Evolutionary conservation across 257 asterid genomes (phyloP).

Genomic region (Solanum dulcamara): DNA sequence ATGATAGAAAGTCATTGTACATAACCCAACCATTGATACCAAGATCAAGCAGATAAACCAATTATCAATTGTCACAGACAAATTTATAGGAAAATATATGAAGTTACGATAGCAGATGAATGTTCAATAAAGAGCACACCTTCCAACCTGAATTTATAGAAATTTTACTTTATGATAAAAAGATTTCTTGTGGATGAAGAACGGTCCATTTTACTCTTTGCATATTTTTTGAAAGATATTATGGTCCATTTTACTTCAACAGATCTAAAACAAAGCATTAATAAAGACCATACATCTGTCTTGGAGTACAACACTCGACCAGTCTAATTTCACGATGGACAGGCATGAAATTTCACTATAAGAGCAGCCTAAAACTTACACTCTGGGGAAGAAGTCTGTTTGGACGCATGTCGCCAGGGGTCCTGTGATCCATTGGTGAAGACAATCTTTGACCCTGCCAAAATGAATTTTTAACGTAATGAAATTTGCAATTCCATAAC

Average conservation of each 20-base stretch:
- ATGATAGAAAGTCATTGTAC: background rate
- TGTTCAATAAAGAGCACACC: background rate
- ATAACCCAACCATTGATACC: background rate
- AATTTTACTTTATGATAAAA: background rate
- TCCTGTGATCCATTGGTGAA: conserved; percentile 97
- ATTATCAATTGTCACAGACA: background rate
- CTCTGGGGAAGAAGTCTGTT: conserved; percentile 70
- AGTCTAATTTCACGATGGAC: background rate
- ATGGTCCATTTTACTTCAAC: background rate
- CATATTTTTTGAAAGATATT: background rate
- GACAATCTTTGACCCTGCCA: conserved; percentile 77
- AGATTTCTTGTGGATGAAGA: background rate
- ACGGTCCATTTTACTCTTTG: background rate
- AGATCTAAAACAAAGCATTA: background rate
- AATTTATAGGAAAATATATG: background rate
- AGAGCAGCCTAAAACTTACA: conserved; percentile 27
- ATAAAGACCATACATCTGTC: background rate
- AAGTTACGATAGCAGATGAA: background rate
- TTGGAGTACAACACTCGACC: background rate
- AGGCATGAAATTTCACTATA: background rate
- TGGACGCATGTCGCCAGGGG: conserved; percentile 99
- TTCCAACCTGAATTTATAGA: background rate
- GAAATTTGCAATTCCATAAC: conserved; percentile 1
- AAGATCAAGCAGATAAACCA: background rate
- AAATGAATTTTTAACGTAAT: background rate